A percentile compares a stretch with the other conserved stretches of the same genome.
Evolutionary conservation across 768 basidiomycete genomes (phyloP).

Genomic region (Boletus bicolor): DNA sequence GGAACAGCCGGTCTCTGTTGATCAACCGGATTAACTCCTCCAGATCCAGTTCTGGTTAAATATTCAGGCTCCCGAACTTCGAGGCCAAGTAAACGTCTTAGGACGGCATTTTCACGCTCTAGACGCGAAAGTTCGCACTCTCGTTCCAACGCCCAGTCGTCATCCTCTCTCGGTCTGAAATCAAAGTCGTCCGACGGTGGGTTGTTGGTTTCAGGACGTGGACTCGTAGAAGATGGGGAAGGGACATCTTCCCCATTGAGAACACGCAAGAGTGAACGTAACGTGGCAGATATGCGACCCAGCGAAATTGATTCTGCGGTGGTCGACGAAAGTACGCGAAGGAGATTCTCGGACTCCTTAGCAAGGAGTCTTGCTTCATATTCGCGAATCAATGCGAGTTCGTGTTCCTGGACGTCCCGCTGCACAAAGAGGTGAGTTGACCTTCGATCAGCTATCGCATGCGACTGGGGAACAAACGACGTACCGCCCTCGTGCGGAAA

Average conservation of each 20-base stretch:
- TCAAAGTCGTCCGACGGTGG: conserved; percentile 8
- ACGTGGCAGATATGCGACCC: conserved; percentile 61
- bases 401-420: conserved; percentile 92
- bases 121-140: conserved; percentile 88
- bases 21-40: conserved; percentile 8
- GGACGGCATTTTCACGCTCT: conserved; percentile 81
- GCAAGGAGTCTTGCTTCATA: conserved; percentile 84
- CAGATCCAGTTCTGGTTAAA: neutral
- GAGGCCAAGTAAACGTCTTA: conserved; percentile 68
- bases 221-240: neutral
- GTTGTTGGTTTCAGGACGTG: conserved; percentile 3
- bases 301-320: conserved; percentile 68
- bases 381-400: conserved; percentile 83
- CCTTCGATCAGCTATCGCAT: neutral
- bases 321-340: conserved; percentile 54
- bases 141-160: conserved; percentile 79
- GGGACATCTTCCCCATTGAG: conserved; percentile 61
- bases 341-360: conserved; percentile 65
- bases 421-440: conserved; percentile 29
- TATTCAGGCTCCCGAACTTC: conserved; percentile 28
- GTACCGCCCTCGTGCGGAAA: conserved; percentile 87
- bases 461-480: conserved; percentile 31
- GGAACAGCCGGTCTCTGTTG: conserved; percentile 12
- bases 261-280: conserved; percentile 68
- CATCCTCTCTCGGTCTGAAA: conserved; percentile 43